phyloP scores from a whole-genome alignment of 2,329 filamentous ascomycete genomes.

The Colletotrichum incanum region DNA sequence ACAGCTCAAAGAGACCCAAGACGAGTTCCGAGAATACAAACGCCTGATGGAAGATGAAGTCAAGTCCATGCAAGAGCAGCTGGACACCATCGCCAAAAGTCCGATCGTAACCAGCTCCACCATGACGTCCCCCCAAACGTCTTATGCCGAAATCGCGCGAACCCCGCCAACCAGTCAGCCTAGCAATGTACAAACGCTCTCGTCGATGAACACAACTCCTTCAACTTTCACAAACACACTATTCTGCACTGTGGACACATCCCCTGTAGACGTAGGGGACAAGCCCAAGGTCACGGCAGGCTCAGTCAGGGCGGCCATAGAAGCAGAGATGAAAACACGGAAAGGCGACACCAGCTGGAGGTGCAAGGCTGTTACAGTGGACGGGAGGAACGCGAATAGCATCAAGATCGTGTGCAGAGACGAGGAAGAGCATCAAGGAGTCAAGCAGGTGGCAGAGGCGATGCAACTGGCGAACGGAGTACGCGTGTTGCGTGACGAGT shows the following conservation, averaged over 20 bases:
- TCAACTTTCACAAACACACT: not conserved
- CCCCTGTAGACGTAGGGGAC: not conserved
- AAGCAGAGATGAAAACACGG: not conserved
- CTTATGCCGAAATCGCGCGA: conserved; percentile 13
- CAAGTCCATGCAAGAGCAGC: not conserved
- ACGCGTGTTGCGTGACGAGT: conserved; percentile 45
- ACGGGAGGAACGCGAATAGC: not conserved
- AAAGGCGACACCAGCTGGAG: not conserved
- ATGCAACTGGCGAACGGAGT: conserved; percentile 40
- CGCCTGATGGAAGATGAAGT: not conserved
- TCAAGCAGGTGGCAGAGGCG: conserved; percentile 43
- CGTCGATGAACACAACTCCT: not conserved
- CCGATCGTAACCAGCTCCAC: not conserved
- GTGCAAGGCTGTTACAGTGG: not conserved
- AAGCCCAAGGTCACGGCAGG: not conserved
- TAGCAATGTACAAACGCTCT: conserved; percentile 2
- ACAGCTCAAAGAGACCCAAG: not conserved
- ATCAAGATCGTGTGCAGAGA: not conserved
- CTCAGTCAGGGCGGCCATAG: not conserved
- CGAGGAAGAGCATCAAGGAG: not conserved
- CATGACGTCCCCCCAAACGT: not conserved
- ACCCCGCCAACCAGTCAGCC: conserved; percentile 13
- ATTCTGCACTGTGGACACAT: not conserved
- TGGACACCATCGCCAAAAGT: not conserved
- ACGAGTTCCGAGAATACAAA: not conserved